Conservation (phyloP, 2,329 filamentous ascomycete genomes). For the Beauveria asiatica region DNA sequence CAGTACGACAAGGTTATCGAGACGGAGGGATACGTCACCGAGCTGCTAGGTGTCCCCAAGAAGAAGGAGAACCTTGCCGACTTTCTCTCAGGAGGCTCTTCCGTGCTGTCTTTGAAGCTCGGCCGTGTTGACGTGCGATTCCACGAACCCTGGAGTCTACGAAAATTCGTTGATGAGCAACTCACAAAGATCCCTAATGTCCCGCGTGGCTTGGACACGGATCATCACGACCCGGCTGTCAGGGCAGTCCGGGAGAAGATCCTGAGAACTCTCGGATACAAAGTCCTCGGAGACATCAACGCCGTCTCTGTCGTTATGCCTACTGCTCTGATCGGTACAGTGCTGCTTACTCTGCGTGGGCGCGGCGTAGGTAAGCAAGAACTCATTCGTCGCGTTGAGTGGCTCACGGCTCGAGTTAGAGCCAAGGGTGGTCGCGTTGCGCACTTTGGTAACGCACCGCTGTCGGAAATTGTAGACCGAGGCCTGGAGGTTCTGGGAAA, state of each 20-base stretch:
- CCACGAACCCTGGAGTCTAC: slow-evolving; percentile 89
- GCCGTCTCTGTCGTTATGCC: slow-evolving; percentile 96
- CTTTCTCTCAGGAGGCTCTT: slow-evolving; percentile 77
- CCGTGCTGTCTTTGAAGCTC: slow-evolving; percentile 77
- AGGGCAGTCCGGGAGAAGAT: slow-evolving; percentile 59
- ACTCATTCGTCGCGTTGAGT: slow-evolving; percentile 77
- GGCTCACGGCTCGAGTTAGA: slow-evolving; percentile 74
- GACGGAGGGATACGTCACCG: slow-evolving; percentile 91
- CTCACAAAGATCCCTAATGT: slow-evolving; percentile 42
- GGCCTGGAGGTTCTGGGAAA: slow-evolving; percentile 87
- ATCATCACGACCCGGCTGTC: slow-evolving; percentile 39
- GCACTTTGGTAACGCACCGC: slow-evolving; percentile 76
- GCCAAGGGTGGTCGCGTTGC: slow-evolving; percentile 87
- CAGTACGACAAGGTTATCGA: slow-evolving; percentile 99
- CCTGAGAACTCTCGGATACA: slow-evolving; percentile 80
- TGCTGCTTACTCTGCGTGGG: slow-evolving; percentile 81
- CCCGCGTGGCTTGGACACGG: slow-evolving; percentile 34
- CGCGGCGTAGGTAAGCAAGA: slow-evolving; percentile 85
- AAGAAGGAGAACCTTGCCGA: slow-evolving; percentile 88
- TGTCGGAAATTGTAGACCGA: slow-evolving; percentile 75
- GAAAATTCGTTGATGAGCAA: slow-evolving; percentile 73
- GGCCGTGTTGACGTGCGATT: slow-evolving; percentile 93
- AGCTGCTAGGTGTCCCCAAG: slow-evolving; percentile 88
- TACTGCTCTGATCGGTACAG: slow-evolving; percentile 88
- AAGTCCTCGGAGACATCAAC: slow-evolving; percentile 90